Base-by-base conservation (phyloP, 2,329 filamentous ascomycete genomes). In the Fusarium sp. region DNA sequence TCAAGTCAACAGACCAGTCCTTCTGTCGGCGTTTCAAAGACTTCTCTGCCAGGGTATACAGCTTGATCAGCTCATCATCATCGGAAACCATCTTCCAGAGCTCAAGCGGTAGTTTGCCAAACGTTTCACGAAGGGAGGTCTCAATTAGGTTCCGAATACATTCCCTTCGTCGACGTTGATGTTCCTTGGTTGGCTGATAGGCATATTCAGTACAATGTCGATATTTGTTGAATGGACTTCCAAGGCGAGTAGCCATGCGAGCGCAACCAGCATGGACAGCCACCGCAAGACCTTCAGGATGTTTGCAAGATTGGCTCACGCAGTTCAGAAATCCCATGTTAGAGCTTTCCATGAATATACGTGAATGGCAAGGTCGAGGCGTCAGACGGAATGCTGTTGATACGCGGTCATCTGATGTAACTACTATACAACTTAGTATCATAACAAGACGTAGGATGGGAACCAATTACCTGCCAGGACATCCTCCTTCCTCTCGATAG, bases 221-320 rank as follows among this genome's bases (percentile, higher is more conserved):
- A 27, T 56, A 61, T 27, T 30, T 7, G 1, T 4, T 7, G 7
- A 65, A 45, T 13, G 22, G 20, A 4, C 3, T 18, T 4, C n/a
- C 14, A 12, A 65, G 48, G 3, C 6, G 9, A 6, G 20, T 3
- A 16, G 46, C 56, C 3, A 54, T 37, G 2, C 13, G 11, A 4
- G 30, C 30, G 32, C 68, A 71, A 4, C 14, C 11, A 1, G 29
- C 53, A 13, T 71, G 68, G 9, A 67, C 47, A 4, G 44, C 22
- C 1, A 46, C 20, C 0, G 61, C 63, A 16, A 61, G 37, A 1
- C 63, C 61, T 2, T 13, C 27, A 1, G 4, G 9, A 20, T 55
- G 54, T 1, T 9, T 54, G 5, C 54, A 52, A 3, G n/a, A 24
- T 10, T 12, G 12, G 16, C 48, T 22, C 1, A 3, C 6, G 7